Base-by-base conservation (phyloP, 2,329 filamentous ascomycete genomes). In the Aspergillus quadrilineatus region DNA sequence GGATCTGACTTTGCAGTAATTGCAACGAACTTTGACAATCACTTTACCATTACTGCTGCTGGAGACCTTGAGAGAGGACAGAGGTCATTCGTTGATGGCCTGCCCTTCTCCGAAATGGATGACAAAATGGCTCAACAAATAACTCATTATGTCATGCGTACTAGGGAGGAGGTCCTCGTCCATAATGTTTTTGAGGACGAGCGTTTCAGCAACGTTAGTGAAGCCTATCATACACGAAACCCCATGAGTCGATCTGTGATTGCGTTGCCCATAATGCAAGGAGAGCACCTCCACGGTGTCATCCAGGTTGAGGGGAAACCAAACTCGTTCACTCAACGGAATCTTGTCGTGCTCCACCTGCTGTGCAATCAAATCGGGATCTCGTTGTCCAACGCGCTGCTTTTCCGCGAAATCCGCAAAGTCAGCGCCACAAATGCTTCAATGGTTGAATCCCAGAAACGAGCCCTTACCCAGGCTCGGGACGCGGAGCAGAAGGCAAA, bases 381-480 rank as follows among this genome's bases (percentile, higher is more conserved):
- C 37, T 87, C 85, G 0, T 75, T 88, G 17, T 83, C 84, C 14
- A 88, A 88, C 64, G 85, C 85, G 0, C 67, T 87, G 48, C 77
- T 87, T 1, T 87, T 87, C 75, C 83, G 73, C 36, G 79, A 83
- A 62, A 77, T 86, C 3, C 82, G 84, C 64, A 84, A 82, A 64
- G 83, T 86, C 26, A 84, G 82, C 61, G 84, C 85, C 1, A 82
- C 81, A 51, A 87, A 88, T 65, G 80, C 80, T 30, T 82, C 84
- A 3, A 88, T 88, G 85, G 79, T 87, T 6, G 84, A 85, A 63
- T 80, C 85, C 44, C 85, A 88, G 64, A 86, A 85, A 68, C 79
- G 83, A 50, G 82, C 85, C 3, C 77, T 88, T 17, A 79, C 79
- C 4, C 83, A 85, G 62, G 85, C 85, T 34, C 79, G 83, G 43